Conservation (phyloP, 176 grass and related monocot species). For the Aegilops longissima region DNA sequence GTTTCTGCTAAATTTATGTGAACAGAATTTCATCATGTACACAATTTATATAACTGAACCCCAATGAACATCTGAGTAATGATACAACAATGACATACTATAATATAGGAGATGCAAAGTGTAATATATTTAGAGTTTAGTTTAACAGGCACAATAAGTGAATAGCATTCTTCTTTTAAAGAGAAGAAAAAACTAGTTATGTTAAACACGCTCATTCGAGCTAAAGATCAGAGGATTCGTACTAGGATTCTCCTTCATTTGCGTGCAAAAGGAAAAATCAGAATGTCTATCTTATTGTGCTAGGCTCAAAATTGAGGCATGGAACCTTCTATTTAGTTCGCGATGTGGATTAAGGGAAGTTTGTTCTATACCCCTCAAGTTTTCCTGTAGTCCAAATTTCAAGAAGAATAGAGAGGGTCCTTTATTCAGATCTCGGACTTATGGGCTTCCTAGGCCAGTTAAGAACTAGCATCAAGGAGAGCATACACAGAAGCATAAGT, state of each 20-base stretch:
- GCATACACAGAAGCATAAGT: neutral
- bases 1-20: conserved; percentile 1
- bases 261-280: neutral
- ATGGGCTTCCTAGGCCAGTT: neutral
- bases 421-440: neutral
- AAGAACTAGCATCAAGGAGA: neutral
- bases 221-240: neutral
- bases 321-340: neutral
- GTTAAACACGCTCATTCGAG: neutral
- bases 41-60: neutral
- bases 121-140: neutral
- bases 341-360: neutral
- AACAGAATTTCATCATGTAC: neutral
- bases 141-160: neutral
- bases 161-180: neutral
- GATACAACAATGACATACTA: neutral
- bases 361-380: neutral
- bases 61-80: neutral
- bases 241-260: neutral
- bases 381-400: neutral
- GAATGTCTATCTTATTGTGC: neutral
- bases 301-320: neutral
- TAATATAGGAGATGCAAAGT: neutral
- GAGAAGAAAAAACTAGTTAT: neutral
- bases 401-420: neutral